These are phyloP conservation scores for Candida pseudofarinosa DNA, from an alignment of 805 yeast genomes.

Conservation along the genomic window DNA sequence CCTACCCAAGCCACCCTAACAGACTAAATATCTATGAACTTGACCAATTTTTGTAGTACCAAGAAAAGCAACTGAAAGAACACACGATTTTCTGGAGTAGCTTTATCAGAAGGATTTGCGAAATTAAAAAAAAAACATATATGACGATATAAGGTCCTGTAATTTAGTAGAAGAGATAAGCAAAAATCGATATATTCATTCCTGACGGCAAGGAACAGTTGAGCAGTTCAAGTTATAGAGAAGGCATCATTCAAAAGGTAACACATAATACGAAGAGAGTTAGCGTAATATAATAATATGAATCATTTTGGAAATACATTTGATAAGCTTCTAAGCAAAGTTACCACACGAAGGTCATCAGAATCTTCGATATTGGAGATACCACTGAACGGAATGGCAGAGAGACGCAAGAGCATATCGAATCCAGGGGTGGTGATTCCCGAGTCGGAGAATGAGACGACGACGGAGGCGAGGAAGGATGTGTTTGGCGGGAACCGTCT, in stretches of 20 bases:
- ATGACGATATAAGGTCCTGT: not conserved
- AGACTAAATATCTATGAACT: no score
- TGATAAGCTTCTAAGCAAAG: slow-evolving; percentile 26
- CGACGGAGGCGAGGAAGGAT: slow-evolving; percentile 1
- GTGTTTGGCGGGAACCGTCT: not conserved
- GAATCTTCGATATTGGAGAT: slow-evolving; percentile 21
- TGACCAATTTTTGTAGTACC: no score
- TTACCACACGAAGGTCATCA: slow-evolving; percentile 21
- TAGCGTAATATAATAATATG: slow-evolving; percentile 8
- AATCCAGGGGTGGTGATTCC: slow-evolving; percentile 19
- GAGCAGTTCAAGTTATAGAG: no score
- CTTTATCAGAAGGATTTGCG: not conserved
- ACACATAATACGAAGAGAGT: no score
- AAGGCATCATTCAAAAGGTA: no score
- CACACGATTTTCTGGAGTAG: not conserved
- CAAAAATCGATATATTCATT: no score
- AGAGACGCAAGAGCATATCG: slow-evolving; percentile 18
- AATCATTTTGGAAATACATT: slow-evolving; percentile 12
- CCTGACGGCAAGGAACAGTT: no score
- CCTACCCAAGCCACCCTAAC: no score
- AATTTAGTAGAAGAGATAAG: no score
- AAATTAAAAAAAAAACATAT: not conserved
- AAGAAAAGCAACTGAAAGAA: not conserved
- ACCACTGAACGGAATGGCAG: slow-evolving; percentile 8
- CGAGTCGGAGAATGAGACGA: slow-evolving; percentile 9